Base-by-base conservation (phyloP, 306 rosid species). In the Datisca glomerata region DNA sequence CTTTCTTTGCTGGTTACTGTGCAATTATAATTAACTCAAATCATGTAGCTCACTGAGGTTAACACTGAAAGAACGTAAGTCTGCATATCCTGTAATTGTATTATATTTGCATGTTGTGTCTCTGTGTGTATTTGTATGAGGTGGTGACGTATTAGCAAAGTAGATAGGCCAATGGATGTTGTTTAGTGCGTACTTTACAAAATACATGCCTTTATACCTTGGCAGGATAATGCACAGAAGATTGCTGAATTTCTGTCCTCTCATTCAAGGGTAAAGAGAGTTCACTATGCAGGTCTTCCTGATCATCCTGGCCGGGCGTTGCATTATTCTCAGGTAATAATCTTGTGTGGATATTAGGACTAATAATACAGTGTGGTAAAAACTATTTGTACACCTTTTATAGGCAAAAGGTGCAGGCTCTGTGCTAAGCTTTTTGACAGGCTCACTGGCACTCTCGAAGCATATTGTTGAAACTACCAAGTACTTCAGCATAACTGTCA, bases 321-420 rank as follows among this genome's bases (percentile, higher is more conserved):
- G 51, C 93, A 89, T 73, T 80, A 74, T 53, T 80, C 91, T 64
- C 97, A 83, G 93, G 95, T 82, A 55, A 50, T 34, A 27, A 45
- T 47, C 41, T 50, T 33, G 10, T 4, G 39, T 51, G 43, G 15
- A 54, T 22, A 52, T 49, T 29, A 42, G 54, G 56, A 37, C 41
- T 29, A 23, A 24, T 49, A 35, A 27, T 64, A 28, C 51, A n/a
- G 12, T 41, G 35, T 27, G n/a, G 0, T 5, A 21, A 4, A 25
- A 22, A 49, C 46, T 55, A 63, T 42, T 0, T 16, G 47, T 24
- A 25, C 10, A 44, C 39, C 45, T 47, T 12, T 47, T 61, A 24
- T 70, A 89, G 97, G 94, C 94, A 49, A 77, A 76, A 55, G 97
- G 93, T 59, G 86, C 97, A 23, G 95, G 95, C 38, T 71, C 93